Base-by-base conservation (phyloP, 2,329 filamentous ascomycete genomes). In the Leptosphaerulina australis region DNA sequence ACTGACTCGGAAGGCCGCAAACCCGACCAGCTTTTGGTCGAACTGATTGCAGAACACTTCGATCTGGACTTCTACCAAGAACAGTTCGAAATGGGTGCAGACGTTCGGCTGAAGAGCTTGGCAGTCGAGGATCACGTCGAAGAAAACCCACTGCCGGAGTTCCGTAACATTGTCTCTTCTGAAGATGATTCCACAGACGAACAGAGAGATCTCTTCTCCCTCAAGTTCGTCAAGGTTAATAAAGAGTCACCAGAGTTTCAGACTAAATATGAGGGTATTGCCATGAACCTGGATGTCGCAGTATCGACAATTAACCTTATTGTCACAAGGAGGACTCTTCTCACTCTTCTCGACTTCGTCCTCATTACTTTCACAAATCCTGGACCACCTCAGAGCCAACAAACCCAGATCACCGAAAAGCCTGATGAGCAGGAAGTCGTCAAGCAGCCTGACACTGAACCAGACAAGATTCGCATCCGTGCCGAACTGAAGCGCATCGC, bases 121-220 rank as follows among this genome's bases (percentile, higher is more conserved):
- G 90, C 88, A 0, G 85, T 99, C 3, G 93, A 97, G 65, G 94
- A 99, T 68, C 92, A 97, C 67, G 93, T 99, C 7, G 93, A 90
- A 60, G 80, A 94, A 58, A 88, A 93, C 44, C 86, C 91, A 0
- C 78, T 90, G 0, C 87, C 88, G 6, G 93, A 97, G 66, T 99
- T 99, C 79, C 96, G 94, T 74, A 93, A 93, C 20, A 95, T 99
- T 40, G 85, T 99, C n/a, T 96, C 92, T 0, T 97, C 94, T 1
- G 93, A 96, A 66, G 85, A 88, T 20, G 82, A 80, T 30, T 77
- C 81, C 47, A 74, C 87, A 35, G 84, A 88, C 50, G 86, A 90
- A 53, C 84, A 89, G 52, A 91, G 85, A 55, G 84, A 95, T 61
- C 82, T 99, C 10, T 90, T 99, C 60, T 85, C 87, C 41, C 82